Percentiles rank a stretch among this genome's conserved stretches.
phyloP scores from a whole-genome alignment of 257 asterid genomes.

The Solanum corneliomulleri region DNA sequence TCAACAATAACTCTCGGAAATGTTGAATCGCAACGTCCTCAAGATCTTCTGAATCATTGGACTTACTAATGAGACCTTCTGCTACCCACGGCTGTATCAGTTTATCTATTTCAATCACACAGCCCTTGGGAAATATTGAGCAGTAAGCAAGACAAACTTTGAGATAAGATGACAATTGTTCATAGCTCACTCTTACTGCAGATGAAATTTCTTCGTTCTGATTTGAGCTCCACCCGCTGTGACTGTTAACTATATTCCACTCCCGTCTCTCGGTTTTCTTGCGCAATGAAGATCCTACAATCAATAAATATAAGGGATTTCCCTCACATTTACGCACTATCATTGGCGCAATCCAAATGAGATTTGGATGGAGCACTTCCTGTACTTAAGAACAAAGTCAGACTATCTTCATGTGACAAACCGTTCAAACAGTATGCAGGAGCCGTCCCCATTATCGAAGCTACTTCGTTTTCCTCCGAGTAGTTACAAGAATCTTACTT shows the following conservation, averaged over 20 bases:
- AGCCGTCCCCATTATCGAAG: conserved; percentile 4
- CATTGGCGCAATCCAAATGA: not conserved
- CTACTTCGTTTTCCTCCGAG: not conserved
- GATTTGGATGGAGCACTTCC: not conserved
- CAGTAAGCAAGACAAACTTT: not conserved
- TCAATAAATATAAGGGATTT: not conserved
- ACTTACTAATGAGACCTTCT: not conserved
- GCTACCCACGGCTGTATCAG: not conserved
- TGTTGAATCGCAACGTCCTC: not conserved
- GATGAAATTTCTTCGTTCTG: not conserved
- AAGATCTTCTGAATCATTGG: not conserved
- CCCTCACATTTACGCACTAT: not conserved
- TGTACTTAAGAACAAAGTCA: not conserved
- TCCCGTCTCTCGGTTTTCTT: not conserved
- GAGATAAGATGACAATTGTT: not conserved
- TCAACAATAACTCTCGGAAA: not conserved
- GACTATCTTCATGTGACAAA: not conserved
- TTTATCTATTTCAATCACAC: not conserved
- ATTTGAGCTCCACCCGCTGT: not conserved
- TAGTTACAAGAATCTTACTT: conserved; percentile 4
- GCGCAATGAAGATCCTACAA: not conserved
- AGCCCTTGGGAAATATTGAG: not conserved
- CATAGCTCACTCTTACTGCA: not conserved
- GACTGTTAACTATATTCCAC: not conserved
- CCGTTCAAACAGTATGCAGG: not conserved